Evolutionary conservation across 805 yeast species (phyloP), one percentile per base, ranked within the genome.

Genomic region (Kregervanrija delftensis): DNA sequence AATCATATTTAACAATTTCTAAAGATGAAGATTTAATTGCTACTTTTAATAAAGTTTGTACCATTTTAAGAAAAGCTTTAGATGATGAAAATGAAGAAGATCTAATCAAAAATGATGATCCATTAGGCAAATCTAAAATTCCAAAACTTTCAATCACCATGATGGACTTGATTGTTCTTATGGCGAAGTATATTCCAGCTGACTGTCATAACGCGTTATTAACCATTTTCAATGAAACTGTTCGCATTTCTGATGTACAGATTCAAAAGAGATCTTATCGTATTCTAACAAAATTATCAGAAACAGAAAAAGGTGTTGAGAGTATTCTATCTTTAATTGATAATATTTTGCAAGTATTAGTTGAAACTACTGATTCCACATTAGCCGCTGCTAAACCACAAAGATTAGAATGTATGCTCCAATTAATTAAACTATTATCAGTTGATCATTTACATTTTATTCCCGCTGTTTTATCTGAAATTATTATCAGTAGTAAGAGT

Each of bases 241-340:
- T 86, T 34, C 55, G 71, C 16, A 66, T 74, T 33, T 66, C 71
- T 40, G 81, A 83, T 54, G 80, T 85, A 37, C 73, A 81, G 55
- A 71, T 87, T 52, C 98, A 91, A 64, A 91, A 91, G 67, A 81
- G 96, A 69, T 76, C 96, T 1, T 91, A 89, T 65, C 77, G 95
- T 67, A 80, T 86, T 40, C 65, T 91, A 44, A 64, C 85, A 15
- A 80, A 76, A 50, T 65, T 93, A 53, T 71, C 81, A 41, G 96
- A 90, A 61, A 69, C 82, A 16, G 84, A 81, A 35, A 58, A 61
- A 14, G 96, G 96, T 42, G 36, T 46, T n/a, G 63, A 64, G 22
- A 79, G 89, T 2, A 65, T 85, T 31, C 45, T 63, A 15, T 61
- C 64, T 11, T 82, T 76, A 54, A 68, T 83, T 43, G 58, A 65